Evolutionary conservation across 257 asterid genomes (phyloP).

Genomic region (Nicotiana undulata): DNA sequence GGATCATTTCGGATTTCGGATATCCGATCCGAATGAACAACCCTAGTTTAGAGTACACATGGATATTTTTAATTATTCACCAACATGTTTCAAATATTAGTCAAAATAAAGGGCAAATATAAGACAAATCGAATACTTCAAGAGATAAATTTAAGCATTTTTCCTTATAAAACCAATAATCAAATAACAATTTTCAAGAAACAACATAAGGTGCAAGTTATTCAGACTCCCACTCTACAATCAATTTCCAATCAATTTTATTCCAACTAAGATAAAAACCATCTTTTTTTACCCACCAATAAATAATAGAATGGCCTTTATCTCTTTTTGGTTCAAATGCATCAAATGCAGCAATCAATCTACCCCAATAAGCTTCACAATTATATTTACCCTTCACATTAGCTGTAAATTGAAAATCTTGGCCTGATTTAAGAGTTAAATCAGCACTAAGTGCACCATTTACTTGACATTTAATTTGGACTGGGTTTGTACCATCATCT

Average conservation of each 20-base stretch:
- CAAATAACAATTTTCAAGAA: background rate
- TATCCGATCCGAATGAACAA: too few relatives aligned
- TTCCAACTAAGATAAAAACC: background rate
- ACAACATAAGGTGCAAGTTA: background rate
- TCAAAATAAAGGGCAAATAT: too few relatives aligned
- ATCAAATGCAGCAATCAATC: background rate
- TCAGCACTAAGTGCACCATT: background rate
- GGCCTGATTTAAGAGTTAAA: background rate
- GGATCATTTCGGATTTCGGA: too few relatives aligned
- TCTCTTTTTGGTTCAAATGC: background rate
- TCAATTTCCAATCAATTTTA: background rate
- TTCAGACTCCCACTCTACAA: background rate
- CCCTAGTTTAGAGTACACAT: too few relatives aligned
- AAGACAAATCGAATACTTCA: too few relatives aligned
- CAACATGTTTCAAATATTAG: too few relatives aligned
- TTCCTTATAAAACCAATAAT: too few relatives aligned
- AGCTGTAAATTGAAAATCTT: too few relatives aligned
- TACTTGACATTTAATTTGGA: background rate
- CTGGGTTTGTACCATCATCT: background rate
- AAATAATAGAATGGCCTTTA: background rate
- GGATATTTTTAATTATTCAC: too few relatives aligned
- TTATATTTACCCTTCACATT: background rate
- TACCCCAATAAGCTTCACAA: background rate
- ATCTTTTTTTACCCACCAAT: background rate
- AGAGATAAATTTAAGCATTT: too few relatives aligned